phyloP scores from a whole-genome alignment of 345 rosid species.

The Psidium friedrichsthalianum region DNA sequence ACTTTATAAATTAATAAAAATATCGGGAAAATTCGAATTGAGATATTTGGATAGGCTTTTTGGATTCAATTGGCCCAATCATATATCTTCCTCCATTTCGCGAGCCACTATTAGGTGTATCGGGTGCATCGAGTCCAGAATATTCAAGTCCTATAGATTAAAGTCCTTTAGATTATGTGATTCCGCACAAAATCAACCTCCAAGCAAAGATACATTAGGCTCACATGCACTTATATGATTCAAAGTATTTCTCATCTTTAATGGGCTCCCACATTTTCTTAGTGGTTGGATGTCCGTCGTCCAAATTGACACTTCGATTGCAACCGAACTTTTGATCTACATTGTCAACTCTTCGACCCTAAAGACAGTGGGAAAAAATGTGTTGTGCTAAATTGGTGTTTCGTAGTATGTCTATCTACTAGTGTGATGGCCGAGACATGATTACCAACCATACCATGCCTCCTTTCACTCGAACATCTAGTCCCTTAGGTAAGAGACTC shows the following conservation, averaged over 20 bases:
- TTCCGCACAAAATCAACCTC: fast-evolving
- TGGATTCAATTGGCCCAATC: background rate
- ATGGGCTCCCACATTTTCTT: background rate
- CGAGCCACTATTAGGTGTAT: background rate
- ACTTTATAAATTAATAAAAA: fast-evolving
- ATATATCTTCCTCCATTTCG: background rate
- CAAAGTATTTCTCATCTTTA: fast-evolving
- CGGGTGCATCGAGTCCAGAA: background rate
- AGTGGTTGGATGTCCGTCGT: fast-evolving
- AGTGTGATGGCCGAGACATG: background rate
- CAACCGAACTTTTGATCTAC: fast-evolving
- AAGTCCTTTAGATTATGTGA: background rate
- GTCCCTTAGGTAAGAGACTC: background rate
- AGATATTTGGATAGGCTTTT: background rate
- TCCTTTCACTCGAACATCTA: background rate
- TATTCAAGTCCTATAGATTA: background rate
- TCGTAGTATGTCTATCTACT: background rate
- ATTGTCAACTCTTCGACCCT: background rate
- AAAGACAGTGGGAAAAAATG: fast-evolving
- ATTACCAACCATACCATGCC: background rate
- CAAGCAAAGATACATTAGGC: fast-evolving
- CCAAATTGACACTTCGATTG: background rate
- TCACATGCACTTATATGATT: fast-evolving
- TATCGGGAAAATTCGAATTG: fast-evolving
- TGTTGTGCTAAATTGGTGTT: background rate